phyloP scores from a whole-genome alignment of 2,329 filamentous ascomycete genomes.

The Stromatinia cepivora region DNA sequence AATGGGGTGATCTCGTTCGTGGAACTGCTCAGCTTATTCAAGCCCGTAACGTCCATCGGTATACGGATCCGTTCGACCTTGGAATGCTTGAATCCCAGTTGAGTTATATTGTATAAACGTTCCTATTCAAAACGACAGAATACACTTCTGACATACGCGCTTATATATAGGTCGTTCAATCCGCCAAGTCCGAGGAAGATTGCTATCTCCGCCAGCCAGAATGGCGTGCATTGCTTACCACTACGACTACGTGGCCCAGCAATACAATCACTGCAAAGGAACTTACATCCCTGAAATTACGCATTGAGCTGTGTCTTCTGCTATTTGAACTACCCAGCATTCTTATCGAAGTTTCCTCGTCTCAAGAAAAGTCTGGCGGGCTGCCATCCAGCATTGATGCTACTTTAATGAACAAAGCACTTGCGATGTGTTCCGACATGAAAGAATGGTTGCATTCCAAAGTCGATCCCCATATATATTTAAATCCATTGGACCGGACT shows the following conservation, averaged over 20 bases:
- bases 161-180: slow-evolving; percentile 11
- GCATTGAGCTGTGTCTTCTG: not conserved
- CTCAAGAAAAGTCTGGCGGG: not conserved
- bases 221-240: slow-evolving; percentile 14
- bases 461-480: slow-evolving; percentile 2
- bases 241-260: not conserved
- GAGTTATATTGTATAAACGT: slow-evolving; percentile 23
- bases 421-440: not conserved
- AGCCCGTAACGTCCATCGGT: slow-evolving; percentile 24
- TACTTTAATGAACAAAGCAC: not conserved
- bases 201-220: slow-evolving; percentile 19
- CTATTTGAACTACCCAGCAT: slow-evolving; percentile 3
- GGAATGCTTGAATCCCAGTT: slow-evolving; percentile 30
- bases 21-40: slow-evolving; percentile 25
- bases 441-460: not conserved
- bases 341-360: not conserved
- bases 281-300: not conserved
- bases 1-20: slow-evolving; percentile 27
- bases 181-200: slow-evolving; percentile 12
- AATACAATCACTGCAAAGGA: not conserved
- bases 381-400: not conserved
- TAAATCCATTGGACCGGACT: too few relatives aligned
- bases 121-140: not conserved
- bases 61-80: slow-evolving; percentile 26
- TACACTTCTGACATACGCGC: not conserved